phyloP scores from a whole-genome alignment of 192 early-diverging fungal genomes.

The Backusella mclennaniae region DNA sequence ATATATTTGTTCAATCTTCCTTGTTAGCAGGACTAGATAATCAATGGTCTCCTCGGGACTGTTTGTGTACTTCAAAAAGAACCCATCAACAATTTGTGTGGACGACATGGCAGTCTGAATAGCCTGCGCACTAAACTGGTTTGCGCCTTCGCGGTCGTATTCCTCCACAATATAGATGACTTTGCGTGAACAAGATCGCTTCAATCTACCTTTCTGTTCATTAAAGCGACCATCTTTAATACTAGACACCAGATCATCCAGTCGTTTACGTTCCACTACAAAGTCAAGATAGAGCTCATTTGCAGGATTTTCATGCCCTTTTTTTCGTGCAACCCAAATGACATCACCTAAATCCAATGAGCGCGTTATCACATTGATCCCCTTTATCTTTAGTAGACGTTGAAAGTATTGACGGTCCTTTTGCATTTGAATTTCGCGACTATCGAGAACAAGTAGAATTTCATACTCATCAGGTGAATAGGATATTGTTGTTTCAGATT shows the following conservation, averaged over 20 bases:
- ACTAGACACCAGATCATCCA: conserved; percentile 88
- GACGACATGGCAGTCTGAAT: conserved; percentile 74
- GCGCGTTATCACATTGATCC: conserved; percentile 54
- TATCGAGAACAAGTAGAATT: conserved; percentile 76
- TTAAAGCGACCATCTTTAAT: conserved; percentile 92
- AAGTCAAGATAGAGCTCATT: conserved; percentile 80
- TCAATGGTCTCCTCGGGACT: conserved; percentile 81
- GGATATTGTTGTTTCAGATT: neutral
- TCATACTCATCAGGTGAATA: conserved; percentile 48
- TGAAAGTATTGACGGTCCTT: conserved; percentile 75
- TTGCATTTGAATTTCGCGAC: conserved; percentile 71
- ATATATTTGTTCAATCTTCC: conserved; percentile 49
- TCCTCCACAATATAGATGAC: conserved; percentile 92
- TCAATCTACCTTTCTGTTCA: conserved; percentile 91
- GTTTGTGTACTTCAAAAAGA: conserved; percentile 78
- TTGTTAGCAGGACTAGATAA: conserved; percentile 68
- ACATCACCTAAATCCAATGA: conserved; percentile 85
- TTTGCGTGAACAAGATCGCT: conserved; percentile 64
- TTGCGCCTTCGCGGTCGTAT: conserved; percentile 58
- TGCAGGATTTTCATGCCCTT: conserved; percentile 16
- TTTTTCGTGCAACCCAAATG: conserved; percentile 76
- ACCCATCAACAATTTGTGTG: conserved; percentile 75
- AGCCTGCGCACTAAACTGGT: conserved; percentile 57
- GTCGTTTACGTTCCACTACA: conserved; percentile 91
- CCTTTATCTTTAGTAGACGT: conserved; percentile 56